Evolutionary conservation across 768 basidiomycete genomes (phyloP).

Genomic region (Suillus subalutaceus): DNA sequence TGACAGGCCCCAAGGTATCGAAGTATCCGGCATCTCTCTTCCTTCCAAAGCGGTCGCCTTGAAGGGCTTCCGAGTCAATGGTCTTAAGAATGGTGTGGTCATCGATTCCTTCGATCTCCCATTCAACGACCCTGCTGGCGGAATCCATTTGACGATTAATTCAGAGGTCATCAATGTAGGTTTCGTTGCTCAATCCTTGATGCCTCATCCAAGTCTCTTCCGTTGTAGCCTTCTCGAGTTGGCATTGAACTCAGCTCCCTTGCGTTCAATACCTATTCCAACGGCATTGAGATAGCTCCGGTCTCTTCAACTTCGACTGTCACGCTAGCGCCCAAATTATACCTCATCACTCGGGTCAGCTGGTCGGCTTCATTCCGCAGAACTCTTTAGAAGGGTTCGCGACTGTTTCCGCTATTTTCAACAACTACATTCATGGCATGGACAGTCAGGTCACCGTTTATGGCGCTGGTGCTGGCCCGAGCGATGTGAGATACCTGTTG

Average conservation of each 20-base stretch:
- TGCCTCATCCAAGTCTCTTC: slow-evolving; percentile 13
- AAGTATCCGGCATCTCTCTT: slow-evolving; percentile 57
- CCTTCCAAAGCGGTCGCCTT: slow-evolving; percentile 60
- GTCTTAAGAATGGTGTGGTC: slow-evolving; percentile 60
- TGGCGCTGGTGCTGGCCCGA: slow-evolving; percentile 60
- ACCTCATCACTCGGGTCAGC: slow-evolving; percentile 55
- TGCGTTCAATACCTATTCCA: slow-evolving; percentile 60
- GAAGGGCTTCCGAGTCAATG: slow-evolving; percentile 75
- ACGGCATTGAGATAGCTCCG: slow-evolving; percentile 58
- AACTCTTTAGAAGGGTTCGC: slow-evolving; percentile 51
- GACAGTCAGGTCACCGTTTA: slow-evolving; percentile 61
- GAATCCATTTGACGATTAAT: slow-evolving; percentile 67
- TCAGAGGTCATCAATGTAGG: slow-evolving; percentile 62
- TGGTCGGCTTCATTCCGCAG: slow-evolving; percentile 71
- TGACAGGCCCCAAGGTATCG: slow-evolving; percentile 46
- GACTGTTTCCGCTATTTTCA: slow-evolving; percentile 67
- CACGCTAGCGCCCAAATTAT: slow-evolving; percentile 54
- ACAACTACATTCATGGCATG: slow-evolving; percentile 69
- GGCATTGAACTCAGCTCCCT: slow-evolving; percentile 66
- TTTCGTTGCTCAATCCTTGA: not conserved
- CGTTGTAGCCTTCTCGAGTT: slow-evolving; percentile 67
- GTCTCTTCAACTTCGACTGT: slow-evolving; percentile 53
- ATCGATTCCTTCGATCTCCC: slow-evolving; percentile 74
- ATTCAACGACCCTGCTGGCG: slow-evolving; percentile 68
- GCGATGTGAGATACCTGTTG: slow-evolving; percentile 44